A percentile compares a stretch with the other conserved stretches of the same genome.
phyloP scores from a whole-genome alignment of 1,139 yeast species.

The Pneumocystis murina region DNA sequence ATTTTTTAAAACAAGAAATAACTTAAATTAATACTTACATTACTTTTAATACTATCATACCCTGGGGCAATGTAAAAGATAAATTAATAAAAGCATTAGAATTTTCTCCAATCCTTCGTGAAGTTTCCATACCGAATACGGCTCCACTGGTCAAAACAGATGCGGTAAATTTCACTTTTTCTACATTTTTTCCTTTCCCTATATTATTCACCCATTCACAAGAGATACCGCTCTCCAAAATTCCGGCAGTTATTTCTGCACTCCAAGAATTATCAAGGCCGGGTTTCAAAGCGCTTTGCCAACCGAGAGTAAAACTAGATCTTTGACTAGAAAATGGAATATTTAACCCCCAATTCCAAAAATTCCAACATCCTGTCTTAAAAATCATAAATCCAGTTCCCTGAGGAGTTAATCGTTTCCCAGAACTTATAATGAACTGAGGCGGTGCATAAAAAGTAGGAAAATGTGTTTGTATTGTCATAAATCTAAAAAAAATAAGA shows the following conservation, averaged over 20 bases:
- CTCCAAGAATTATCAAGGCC: neutral
- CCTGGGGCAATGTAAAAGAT: neutral
- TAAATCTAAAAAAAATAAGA: neutral
- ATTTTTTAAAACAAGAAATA: neutral
- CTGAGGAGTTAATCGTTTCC: slow-evolving; percentile 7
- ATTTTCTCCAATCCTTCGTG: slow-evolving; percentile 6
- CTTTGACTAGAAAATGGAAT: neutral
- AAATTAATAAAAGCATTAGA: slow-evolving; percentile 4
- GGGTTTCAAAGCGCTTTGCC: neutral
- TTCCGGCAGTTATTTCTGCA: slow-evolving; percentile 7
- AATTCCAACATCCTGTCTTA: slow-evolving; percentile 6
- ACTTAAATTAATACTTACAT: slow-evolving; percentile 5
- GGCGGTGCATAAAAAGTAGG: slow-evolving; percentile 5
- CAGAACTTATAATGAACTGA: slow-evolving; percentile 6
- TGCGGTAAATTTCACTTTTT: slow-evolving; percentile 6
- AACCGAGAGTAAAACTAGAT: slow-evolving; percentile 1
- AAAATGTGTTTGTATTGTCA: neutral
- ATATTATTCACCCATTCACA: slow-evolving; percentile 4
- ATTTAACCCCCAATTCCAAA: slow-evolving; percentile 6
- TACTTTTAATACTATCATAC: slow-evolving; percentile 1
- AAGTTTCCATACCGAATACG: slow-evolving; percentile 6
- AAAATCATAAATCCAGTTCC: slow-evolving; percentile 5
- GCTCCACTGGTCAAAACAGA: slow-evolving; percentile 8
- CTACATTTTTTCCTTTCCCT: slow-evolving; percentile 2
- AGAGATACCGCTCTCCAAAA: slow-evolving; percentile 6